Base-by-base conservation (phyloP, 2,329 filamentous ascomycete genomes). In the Diaporthe sp. region DNA sequence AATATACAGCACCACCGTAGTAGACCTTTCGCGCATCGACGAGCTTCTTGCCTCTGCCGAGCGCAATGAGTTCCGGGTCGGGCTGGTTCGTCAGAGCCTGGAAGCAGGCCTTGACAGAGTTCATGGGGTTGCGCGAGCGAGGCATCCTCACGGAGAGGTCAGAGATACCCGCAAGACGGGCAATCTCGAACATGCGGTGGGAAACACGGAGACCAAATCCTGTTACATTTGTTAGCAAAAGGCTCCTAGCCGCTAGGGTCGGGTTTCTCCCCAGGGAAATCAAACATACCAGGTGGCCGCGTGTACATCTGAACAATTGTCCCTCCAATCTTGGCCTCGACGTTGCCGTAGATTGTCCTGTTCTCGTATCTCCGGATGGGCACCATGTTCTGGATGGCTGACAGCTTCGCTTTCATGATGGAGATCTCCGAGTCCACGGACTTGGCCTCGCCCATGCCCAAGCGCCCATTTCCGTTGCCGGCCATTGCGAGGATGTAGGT, bases 1-100 rank as follows among this genome's bases (percentile, higher is more conserved):
- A 91, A 82, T 91, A 90, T 84, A 93, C 89, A 84, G 89, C 90
- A 53, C 95, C 95, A 71, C 94, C 95, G 86, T 98, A 98, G 87
- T 99, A 99, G 82, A 98, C 97, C 88, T 97, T 98, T 80, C 97
- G 90, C 78, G 96, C 95, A 87, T 99, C 97, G 46, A 99, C 95
- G 82, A 99, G 84, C 90, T 99, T 99, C 90, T 94, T 96, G 77
- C 97, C 96, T 78, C 96, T 88, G 71, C 95, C 96, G 68, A 94
- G 90, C 74, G 97, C 97, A 82, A 99, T 93, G 82, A 96, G 92
- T 83, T 98, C 95, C 42, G 97, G 97, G 82, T 98, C 89, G 77
- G 91, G 91, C 87, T 99, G 97, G 87, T 89, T 94, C 84, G 91
- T 90, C 77, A 99, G 88, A 7, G 96, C 96, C 84, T 96, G 85